Conservation (phyloP, 495 filamentous ascomycete genomes). For the Rusavskia elegans region DNA sequence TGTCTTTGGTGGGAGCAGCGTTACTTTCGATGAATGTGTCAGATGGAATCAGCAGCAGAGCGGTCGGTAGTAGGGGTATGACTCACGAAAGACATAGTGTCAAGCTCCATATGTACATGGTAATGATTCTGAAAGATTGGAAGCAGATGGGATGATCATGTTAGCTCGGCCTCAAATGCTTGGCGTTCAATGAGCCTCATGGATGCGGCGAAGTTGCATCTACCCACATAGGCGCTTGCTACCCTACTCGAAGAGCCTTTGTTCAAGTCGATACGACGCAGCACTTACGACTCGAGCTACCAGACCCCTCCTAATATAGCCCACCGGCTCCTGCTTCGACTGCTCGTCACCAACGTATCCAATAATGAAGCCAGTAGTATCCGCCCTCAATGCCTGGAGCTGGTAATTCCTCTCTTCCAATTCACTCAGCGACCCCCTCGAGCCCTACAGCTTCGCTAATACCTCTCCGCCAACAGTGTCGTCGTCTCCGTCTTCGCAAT, state of each 20-base stretch:
- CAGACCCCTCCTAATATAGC: not conserved
- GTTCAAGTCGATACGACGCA: too few species aligned
- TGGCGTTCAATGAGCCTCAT: not conserved
- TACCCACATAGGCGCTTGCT: too few species aligned
- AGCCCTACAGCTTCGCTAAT: not conserved
- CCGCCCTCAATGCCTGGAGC: constrained; percentile 82
- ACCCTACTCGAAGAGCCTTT: too few species aligned
- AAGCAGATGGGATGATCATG: too few species aligned
- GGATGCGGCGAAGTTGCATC: not conserved
- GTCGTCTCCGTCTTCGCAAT: constrained; percentile 82
- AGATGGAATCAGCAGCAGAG: constrained; percentile 51
- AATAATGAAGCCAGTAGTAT: constrained; percentile 83
- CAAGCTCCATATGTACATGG: too few species aligned
- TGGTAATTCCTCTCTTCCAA: constrained; percentile 37
- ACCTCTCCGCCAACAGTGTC: constrained; percentile 35
- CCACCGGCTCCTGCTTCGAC: not conserved
- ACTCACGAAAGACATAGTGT: not conserved
- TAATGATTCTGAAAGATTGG: too few species aligned
- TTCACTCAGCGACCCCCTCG: not conserved
- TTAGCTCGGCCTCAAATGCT: too few species aligned
- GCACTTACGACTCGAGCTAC: too few species aligned
- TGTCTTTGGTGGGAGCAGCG: constrained; percentile 78
- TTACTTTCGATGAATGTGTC: constrained; percentile 77
- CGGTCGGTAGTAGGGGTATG: not conserved
- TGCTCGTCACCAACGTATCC: not conserved